Evolutionary conservation across 345 rosid species (phyloP), one percentile per base, ranked within the genome.

Genomic region (Eucalyptus coolabah): DNA sequence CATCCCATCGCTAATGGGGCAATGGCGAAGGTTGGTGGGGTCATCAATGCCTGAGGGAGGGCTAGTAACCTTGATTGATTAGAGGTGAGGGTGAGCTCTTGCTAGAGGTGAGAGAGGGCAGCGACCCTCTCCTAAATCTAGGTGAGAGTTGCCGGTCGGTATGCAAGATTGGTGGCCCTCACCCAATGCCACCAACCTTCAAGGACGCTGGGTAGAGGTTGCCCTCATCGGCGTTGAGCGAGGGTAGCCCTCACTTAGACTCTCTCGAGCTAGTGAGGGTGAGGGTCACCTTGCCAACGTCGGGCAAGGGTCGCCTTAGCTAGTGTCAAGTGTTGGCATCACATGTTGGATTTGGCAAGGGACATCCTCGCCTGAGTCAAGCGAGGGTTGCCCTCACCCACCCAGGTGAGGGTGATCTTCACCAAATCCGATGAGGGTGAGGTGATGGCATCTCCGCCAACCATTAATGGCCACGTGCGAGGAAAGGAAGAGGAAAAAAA

Each of bases 381-480:
- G 63, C 3, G 1, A 56, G 63, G 30, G 30, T 1, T 56, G 30
- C 63, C 63, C 13, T 23, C 12, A 5, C 63, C 63, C 30, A 56
- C 63, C 59, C 0, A 53, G 1, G 59, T 0, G 2, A 53, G 59
- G 26, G 63, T 56, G 30, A 56, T 24, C 30, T 24, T 56, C 30
- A 24, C 30, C 12, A 10, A 0, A 56, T 56, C 6, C 1, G 1
- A 24, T 10, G 30, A 56, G 63, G 63, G 13, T 9, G 59, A 53
- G 11, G 59, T 2, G 26, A 53, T 0, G 0, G 5, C 59, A 53
- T 53, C 26, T 53, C 0, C 4, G 1, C 11, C 4, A 2, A 53
- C 59, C 26, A 53, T 53, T 0, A 2, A 53, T 1, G 0, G 3
- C 26, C 59, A 21, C 2, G 0, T 53, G 59, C 0, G 11, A 53